Evolutionary conservation across 805 yeast species (phyloP).

Genomic region (Starmerella asiatica): DNA sequence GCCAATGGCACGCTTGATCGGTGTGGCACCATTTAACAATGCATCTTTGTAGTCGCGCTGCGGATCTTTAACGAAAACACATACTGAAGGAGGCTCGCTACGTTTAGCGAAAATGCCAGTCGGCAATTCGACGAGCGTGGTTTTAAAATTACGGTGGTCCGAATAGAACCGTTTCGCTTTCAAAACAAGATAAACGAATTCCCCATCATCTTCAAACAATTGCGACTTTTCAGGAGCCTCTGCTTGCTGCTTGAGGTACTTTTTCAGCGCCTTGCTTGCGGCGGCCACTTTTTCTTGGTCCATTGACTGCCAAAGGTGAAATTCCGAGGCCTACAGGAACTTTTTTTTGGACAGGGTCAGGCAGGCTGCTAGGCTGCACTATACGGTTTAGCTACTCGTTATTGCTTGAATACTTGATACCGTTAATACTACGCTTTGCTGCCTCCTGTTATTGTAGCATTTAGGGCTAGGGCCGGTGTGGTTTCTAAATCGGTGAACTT

Average conservation of each 20-base stretch:
- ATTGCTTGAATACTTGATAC: too few relatives aligned
- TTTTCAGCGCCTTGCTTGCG: conserved; percentile 44
- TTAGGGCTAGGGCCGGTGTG: too few relatives aligned
- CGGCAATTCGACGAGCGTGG: conserved; percentile 30
- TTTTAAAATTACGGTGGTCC: conserved; percentile 38
- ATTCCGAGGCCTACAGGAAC: too few relatives aligned
- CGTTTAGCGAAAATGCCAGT: conserved; percentile 34
- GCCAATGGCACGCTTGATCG: conserved; percentile 42
- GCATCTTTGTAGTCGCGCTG: conserved; percentile 31
- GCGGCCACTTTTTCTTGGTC: conserved; percentile 23
- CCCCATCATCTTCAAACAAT: conserved; percentile 44
- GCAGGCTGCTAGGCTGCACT: too few relatives aligned
- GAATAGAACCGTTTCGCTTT: conserved; percentile 54
- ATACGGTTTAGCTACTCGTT: too few relatives aligned
- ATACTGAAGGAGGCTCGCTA: conserved; percentile 38
- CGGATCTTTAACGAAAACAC: conserved; percentile 62
- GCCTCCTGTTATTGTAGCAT: too few relatives aligned
- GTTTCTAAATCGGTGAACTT: too few relatives aligned
- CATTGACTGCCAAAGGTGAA: too few relatives aligned
- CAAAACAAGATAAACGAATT: conserved; percentile 44
- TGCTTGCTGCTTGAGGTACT: conserved; percentile 35
- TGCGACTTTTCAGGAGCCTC: conserved; percentile 29
- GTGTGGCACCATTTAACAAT: conserved; percentile 21
- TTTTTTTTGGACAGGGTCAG: background rate
- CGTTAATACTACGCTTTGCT: too few relatives aligned